A percentile compares a stretch with the other conserved stretches of the same genome.
These are phyloP conservation scores for Psilocybe subaeruginosa DNA, from an alignment of 768 basidiomycete genomes.

Conservation along the genomic window DNA sequence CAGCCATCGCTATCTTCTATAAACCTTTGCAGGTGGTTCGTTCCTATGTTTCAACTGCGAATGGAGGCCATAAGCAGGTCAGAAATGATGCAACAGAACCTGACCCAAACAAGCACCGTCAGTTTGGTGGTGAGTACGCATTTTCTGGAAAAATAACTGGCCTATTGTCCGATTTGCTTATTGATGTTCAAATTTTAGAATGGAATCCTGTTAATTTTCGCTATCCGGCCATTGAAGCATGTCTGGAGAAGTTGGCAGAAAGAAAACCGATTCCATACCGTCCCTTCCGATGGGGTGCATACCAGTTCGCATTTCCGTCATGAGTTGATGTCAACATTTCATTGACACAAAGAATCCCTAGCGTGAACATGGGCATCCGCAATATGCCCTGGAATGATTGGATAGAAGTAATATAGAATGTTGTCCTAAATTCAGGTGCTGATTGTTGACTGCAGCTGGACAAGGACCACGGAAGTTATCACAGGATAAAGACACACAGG, in stretches of 20 bases:
- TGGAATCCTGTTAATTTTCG: conserved; percentile 55
- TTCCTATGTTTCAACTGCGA: neutral
- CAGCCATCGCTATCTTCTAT: neutral
- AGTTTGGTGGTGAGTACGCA: conserved; percentile 25
- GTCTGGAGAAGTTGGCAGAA: conserved; percentile 39
- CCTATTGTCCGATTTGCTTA: neutral
- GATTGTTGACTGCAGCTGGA: conserved; percentile 50
- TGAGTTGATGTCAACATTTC: neutral
- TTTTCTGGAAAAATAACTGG: neutral
- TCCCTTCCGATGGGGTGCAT: conserved; percentile 64
- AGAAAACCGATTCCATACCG: conserved; percentile 65
- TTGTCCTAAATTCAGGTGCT: conserved; percentile 5
- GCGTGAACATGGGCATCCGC: conserved; percentile 72
- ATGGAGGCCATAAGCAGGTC: neutral
- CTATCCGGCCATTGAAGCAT: conserved; percentile 53
- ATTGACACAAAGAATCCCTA: conserved; percentile 22
- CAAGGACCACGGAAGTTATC: conserved; percentile 53
- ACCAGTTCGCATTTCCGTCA: conserved; percentile 49
- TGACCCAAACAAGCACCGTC: conserved; percentile 21
- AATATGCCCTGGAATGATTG: conserved; percentile 72
- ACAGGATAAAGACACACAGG: conserved; percentile 61
- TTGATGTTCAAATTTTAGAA: conserved; percentile 33
- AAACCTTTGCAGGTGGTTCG: neutral
- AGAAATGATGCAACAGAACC: neutral
- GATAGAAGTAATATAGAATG: conserved; percentile 56